These are phyloP conservation scores for Penicillium samsonianum DNA, from an alignment of 495 filamentous ascomycete species.

Conservation along the genomic window DNA sequence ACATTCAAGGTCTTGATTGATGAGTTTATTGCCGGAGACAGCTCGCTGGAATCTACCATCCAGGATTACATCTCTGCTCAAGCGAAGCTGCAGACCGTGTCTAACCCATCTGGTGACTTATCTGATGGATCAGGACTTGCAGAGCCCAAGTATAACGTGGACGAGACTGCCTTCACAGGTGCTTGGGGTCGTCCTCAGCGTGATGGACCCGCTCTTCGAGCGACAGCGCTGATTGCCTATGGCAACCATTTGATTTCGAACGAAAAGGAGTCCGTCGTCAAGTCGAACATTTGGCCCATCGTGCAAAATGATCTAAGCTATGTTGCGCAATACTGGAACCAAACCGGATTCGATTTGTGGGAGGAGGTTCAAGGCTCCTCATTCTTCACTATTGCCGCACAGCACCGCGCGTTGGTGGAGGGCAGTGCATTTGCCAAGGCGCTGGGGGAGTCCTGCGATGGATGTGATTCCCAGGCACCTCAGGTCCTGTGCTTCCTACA, in stretches of 20 bases:
- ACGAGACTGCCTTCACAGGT: slow-evolving; percentile 54
- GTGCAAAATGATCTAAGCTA: slow-evolving; percentile 62
- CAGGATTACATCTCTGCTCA: slow-evolving; percentile 59
- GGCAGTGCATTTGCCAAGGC: slow-evolving; percentile 57
- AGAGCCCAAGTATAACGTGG: slow-evolving; percentile 63
- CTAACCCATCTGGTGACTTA: slow-evolving; percentile 48
- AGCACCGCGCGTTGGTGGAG: slow-evolving; percentile 61
- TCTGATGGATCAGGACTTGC: slow-evolving; percentile 54
- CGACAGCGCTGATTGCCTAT: slow-evolving; percentile 46
- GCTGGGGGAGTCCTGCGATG: slow-evolving; percentile 42
- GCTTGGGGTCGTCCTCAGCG: slow-evolving; percentile 48
- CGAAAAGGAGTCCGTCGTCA: slow-evolving; percentile 42
- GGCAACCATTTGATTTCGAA: slow-evolving; percentile 37
- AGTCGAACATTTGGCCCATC: slow-evolving; percentile 52
- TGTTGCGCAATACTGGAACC: slow-evolving; percentile 70
- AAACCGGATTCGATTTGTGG: slow-evolving; percentile 61
- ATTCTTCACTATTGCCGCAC: slow-evolving; percentile 62
- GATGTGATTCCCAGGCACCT: slow-evolving; percentile 50
- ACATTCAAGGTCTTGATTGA: slow-evolving; percentile 56
- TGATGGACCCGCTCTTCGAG: neutral
- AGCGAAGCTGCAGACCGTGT: slow-evolving; percentile 50
- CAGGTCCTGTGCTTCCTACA: slow-evolving; percentile 53
- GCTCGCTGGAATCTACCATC: slow-evolving; percentile 47
- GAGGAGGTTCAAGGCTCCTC: slow-evolving; percentile 65
- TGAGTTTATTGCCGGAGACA: slow-evolving; percentile 48